These are phyloP conservation scores for Mucor velutinosus DNA, from an alignment of 371 early-diverging fungal species.

Conservation along the genomic window DNA sequence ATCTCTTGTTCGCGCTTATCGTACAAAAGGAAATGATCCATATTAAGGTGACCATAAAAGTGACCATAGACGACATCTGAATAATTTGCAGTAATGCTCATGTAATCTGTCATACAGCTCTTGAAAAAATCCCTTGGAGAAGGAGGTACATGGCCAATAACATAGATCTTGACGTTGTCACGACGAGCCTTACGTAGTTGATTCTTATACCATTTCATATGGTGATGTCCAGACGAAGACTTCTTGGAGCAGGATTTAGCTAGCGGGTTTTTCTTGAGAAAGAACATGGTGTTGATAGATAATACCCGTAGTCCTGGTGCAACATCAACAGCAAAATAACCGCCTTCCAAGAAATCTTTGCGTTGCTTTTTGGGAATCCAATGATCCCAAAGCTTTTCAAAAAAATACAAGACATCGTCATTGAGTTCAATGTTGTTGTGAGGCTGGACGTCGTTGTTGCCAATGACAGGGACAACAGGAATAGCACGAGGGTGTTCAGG, in stretches of 20 bases:
- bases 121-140: conserved; percentile 59
- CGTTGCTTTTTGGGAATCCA: conserved; percentile 63
- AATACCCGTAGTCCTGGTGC: conserved; percentile 51
- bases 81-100: conserved; percentile 55
- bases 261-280: conserved; percentile 66
- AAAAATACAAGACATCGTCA: conserved; percentile 30
- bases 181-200: conserved; percentile 49
- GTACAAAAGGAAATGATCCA: conserved; percentile 71
- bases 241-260: conserved; percentile 62
- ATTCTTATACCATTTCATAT: conserved; percentile 71
- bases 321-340: conserved; percentile 70
- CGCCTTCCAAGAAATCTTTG: conserved; percentile 62
- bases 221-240: conserved; percentile 56
- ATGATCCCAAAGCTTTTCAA: conserved; percentile 54
- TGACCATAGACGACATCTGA: conserved; percentile 69
- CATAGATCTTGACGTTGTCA: conserved; percentile 40
- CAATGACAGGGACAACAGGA: conserved; percentile 63
- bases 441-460: conserved; percentile 82
- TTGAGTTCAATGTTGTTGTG: conserved; percentile 54
- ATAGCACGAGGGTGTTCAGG: conserved; percentile 14
- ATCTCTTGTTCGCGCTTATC: conserved; percentile 18
- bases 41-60: conserved; percentile 80
- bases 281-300: conserved; percentile 75
- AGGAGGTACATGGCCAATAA: conserved; percentile 80
- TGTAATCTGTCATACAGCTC: conserved; percentile 63